These are phyloP conservation scores for Colletotrichum chrysophilum DNA, from an alignment of 2,329 filamentous ascomycete genomes.

Conservation along the genomic window DNA sequence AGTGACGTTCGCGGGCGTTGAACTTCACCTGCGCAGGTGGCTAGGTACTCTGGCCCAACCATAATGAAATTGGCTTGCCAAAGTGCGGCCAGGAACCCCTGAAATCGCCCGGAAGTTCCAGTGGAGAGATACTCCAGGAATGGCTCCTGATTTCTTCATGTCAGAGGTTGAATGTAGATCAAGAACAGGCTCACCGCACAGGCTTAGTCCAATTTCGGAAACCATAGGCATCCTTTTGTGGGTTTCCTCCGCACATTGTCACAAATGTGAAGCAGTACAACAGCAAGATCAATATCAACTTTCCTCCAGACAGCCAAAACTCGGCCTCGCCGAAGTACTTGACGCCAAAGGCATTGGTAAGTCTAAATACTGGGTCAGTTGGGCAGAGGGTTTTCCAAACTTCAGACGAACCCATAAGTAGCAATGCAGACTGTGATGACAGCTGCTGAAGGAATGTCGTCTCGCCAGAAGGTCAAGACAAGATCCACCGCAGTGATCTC, in stretches of 20 bases:
- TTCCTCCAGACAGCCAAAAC: constrained; percentile 69
- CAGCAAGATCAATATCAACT: constrained; percentile 69
- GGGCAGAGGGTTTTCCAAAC: constrained; percentile 17
- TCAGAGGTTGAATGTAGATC: constrained; percentile 31
- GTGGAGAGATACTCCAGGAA: constrained; percentile 42
- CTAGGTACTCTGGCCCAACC: constrained; percentile 68
- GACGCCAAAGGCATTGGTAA: constrained; percentile 31
- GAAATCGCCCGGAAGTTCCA: constrained; percentile 68
- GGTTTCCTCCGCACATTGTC: constrained; percentile 80
- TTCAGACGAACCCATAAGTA: background rate
- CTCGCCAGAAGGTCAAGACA: constrained; percentile 40
- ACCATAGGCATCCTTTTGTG: constrained; percentile 68
- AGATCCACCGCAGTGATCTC: constrained; percentile 51
- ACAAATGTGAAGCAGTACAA: constrained; percentile 77
- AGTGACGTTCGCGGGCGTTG: constrained; percentile 64
- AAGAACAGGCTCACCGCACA: constrained; percentile 48
- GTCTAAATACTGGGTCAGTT: background rate
- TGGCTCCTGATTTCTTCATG: constrained; percentile 20
- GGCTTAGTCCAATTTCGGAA: constrained; percentile 71
- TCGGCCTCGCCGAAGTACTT: constrained; percentile 59
- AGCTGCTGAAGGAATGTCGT: constrained; percentile 31
- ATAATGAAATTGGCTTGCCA: constrained; percentile 69
- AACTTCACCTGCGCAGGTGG: constrained; percentile 70
- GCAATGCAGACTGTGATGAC: background rate
- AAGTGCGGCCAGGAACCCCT: constrained; percentile 72